Base-by-base conservation (phyloP, 148 eudicot species). In the Oxyria digyna region DNA sequence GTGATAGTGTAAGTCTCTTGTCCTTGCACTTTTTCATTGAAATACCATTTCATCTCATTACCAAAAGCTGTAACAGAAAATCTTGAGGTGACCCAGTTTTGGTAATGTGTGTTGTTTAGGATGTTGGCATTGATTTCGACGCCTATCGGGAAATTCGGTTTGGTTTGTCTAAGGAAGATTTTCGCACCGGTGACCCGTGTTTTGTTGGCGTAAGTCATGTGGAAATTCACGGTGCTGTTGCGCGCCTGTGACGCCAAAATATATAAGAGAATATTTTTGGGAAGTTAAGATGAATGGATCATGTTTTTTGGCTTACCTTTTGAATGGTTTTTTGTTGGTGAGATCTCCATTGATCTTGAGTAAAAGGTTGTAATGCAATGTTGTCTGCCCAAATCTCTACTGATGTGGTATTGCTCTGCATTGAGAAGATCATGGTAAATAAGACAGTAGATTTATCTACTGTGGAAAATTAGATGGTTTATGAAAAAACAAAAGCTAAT, bases 291-390 rank as follows among this genome's bases (percentile, higher is more conserved):
- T 32, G 26, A n/a, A 32, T n/a, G 26, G 42, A n/a, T 33, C 26
- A 38, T 35, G 23, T 17, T n/a, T 64, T 64, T 18, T 18, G 38
- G 41, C 3, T 35, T 8, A 89, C 96, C 88, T 82, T 87, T 27
- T 84, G 79, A 45, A 84, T 78, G 82, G 81, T 83, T 67, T 81
- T 76, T 31, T 79, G 71, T 72, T 80, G 97, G 63, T 88, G 94
- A 68, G 88, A 86, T 72, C 63, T 82, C 97, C 97, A 91, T 55
- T 91, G 80, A 42, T 85, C 73, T 40, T 83, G 35, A n/a, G 91
- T 88, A 23, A 91, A 91, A 14, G 95, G 91, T 69, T 84, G 97
- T 8, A 91, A 54, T 0, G 95, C 88, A 70, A 88, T 71, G 71
- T 78, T 88, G 65, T 88, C 89, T 0, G 75, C 76, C 88, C 84